phyloP scores from a whole-genome alignment of 2,329 filamentous ascomycete species.

The Grosmannia serpens region DNA sequence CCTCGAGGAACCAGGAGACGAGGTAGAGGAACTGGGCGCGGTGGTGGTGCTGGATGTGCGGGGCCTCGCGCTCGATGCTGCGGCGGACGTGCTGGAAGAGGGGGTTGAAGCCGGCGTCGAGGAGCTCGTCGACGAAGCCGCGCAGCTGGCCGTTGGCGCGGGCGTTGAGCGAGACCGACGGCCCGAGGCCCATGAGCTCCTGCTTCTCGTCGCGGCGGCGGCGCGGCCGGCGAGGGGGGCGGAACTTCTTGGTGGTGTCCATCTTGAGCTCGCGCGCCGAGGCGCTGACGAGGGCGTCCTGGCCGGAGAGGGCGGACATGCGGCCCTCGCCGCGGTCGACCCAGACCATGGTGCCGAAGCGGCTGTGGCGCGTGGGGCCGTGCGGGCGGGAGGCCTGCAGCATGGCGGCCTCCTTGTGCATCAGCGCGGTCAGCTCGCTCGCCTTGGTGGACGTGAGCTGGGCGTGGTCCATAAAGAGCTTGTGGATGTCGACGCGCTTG shows the following conservation, averaged over 20 bases:
- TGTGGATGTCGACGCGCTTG: conserved; percentile 75
- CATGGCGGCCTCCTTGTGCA: conserved; percentile 79
- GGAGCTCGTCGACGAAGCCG: conserved; percentile 79
- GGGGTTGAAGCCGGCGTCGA: conserved; percentile 93
- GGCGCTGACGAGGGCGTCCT: conserved; percentile 67
- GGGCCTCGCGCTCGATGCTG: conserved; percentile 79
- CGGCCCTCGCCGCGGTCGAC: conserved; percentile 78
- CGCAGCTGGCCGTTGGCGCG: conserved; percentile 67
- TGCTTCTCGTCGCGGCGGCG: conserved; percentile 53
- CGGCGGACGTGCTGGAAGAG: conserved; percentile 76
- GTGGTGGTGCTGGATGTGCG: conserved; percentile 68
- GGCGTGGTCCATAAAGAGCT: conserved; percentile 73
- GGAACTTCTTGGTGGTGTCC: conserved; percentile 83
- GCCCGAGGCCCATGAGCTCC: conserved; percentile 53
- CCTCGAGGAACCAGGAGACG: conserved; percentile 83
- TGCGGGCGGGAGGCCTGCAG: conserved; percentile 63
- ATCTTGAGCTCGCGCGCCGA: conserved; percentile 72
- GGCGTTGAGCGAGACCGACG: conserved; percentile 55
- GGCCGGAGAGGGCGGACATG: conserved; percentile 76
- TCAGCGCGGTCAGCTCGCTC: conserved; percentile 60
- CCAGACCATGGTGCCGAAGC: conserved; percentile 97
- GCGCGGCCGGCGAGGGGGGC: conserved; percentile 57
- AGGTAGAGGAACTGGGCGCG: conserved; percentile 84
- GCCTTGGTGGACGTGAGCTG: conserved; percentile 58
- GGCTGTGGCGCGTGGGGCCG: conserved; percentile 77